These are phyloP conservation scores for Ustilago bromivora DNA, from an alignment of 1,284 basidiomycete genomes.

Conservation along the genomic window DNA sequence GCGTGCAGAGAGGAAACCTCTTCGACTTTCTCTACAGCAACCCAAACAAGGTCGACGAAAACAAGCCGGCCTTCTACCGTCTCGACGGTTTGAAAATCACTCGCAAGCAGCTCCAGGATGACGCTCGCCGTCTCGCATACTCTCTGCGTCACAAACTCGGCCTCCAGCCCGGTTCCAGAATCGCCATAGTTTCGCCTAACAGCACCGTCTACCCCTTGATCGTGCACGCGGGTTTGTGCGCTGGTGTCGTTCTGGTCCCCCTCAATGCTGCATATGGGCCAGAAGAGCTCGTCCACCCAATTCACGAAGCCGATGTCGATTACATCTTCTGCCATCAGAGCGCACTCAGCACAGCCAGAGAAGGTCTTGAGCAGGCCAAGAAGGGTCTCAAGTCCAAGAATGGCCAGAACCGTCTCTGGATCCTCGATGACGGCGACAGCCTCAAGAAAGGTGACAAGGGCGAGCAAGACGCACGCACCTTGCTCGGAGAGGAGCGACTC, in stretches of 20 bases:
- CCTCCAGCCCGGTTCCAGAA: conserved; percentile 50
- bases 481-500: conserved; percentile 38
- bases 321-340: conserved; percentile 59
- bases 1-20: conserved; percentile 46
- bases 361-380: conserved; percentile 53
- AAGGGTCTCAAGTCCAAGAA: conserved; percentile 31
- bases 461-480: conserved; percentile 53
- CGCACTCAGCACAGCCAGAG: conserved; percentile 42
- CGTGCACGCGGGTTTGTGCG: conserved; percentile 57
- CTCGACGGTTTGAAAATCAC: conserved; percentile 58
- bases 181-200: conserved; percentile 66
- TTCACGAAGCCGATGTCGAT: conserved; percentile 57
- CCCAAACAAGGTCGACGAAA: conserved; percentile 52
- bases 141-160: conserved; percentile 57
- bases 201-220: conserved; percentile 57
- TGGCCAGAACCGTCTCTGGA: conserved; percentile 57
- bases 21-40: conserved; percentile 59
- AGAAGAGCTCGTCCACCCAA: conserved; percentile 64
- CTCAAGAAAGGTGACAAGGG: conserved; percentile 47
- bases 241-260: conserved; percentile 57
- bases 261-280: conserved; percentile 62
- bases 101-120: conserved; percentile 53
- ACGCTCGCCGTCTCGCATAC: conserved; percentile 51
- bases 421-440: conserved; percentile 63
- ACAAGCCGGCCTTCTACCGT: conserved; percentile 49